Evolutionary conservation across 306 rosid species (phyloP).

Genomic region (Glycine soja): DNA sequence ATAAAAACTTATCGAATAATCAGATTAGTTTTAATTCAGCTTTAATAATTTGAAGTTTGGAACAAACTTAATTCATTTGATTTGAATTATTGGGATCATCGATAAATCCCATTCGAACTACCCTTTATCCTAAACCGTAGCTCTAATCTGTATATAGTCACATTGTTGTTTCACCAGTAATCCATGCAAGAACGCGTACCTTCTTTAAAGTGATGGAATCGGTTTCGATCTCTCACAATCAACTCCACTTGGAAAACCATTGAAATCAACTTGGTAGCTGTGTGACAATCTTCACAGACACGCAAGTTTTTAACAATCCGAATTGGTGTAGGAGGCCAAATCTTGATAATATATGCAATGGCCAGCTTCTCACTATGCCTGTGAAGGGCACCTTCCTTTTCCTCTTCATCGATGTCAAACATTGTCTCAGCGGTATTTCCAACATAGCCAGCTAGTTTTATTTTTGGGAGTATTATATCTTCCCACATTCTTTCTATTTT

Average conservation of each 20-base stretch:
- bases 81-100: background rate
- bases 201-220: slow-evolving; percentile 58
- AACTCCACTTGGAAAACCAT: slow-evolving; percentile 53
- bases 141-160: background rate
- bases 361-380: slow-evolving; percentile 63
- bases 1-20: background rate
- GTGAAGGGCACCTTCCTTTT: slow-evolving; percentile 58
- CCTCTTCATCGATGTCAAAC: slow-evolving; percentile 64
- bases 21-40: background rate
- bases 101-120: background rate
- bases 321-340: slow-evolving; percentile 45
- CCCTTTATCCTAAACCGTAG: background rate
- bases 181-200: slow-evolving; percentile 57
- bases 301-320: slow-evolving; percentile 58
- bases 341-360: slow-evolving; percentile 57
- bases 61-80: background rate
- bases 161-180: slow-evolving; percentile 46
- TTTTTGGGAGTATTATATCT: slow-evolving; percentile 50
- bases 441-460: slow-evolving; percentile 51
- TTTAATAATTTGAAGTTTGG: background rate
- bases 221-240: slow-evolving; percentile 59
- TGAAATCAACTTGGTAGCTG: slow-evolving; percentile 52
- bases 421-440: slow-evolving; percentile 55
- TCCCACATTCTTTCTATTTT: slow-evolving; percentile 57
- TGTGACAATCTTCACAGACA: slow-evolving; percentile 62